Evolutionary conservation across 306 rosid species (phyloP).

Genomic region (Heteromeles arbutifolia): DNA sequence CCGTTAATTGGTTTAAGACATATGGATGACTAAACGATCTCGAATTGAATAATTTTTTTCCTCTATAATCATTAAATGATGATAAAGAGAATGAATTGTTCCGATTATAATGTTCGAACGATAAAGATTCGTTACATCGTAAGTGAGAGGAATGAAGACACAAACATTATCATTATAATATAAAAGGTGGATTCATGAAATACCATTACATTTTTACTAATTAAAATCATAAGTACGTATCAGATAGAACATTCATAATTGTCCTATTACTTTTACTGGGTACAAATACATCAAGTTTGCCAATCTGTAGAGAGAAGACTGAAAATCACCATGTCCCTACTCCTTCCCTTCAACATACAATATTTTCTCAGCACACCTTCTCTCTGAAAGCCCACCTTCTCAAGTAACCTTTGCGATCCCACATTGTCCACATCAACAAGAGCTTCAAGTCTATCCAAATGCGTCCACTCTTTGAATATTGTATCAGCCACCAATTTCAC

Average conservation of each 20-base stretch:
- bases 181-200: too few relatives aligned
- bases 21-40: too few relatives aligned
- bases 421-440: slow-evolving; percentile 54
- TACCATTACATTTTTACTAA: too few relatives aligned
- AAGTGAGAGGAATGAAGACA: too few relatives aligned
- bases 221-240: background rate
- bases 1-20: too few relatives aligned
- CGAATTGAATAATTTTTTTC: too few relatives aligned
- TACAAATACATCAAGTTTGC: background rate
- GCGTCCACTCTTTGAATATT: slow-evolving; percentile 38
- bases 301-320: slow-evolving; percentile 39
- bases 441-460: slow-evolving; percentile 74
- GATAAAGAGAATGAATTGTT: too few relatives aligned
- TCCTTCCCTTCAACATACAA: slow-evolving; percentile 27
- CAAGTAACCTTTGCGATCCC: slow-evolving; percentile 58
- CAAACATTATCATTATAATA: too few relatives aligned
- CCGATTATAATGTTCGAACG: too few relatives aligned
- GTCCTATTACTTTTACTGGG: background rate
- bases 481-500: slow-evolving; percentile 43
- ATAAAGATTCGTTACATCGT: too few relatives aligned
- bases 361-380: slow-evolving; percentile 71
- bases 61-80: too few relatives aligned
- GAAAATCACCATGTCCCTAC: slow-evolving; percentile 37
- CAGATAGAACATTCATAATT: background rate
- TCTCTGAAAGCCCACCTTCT: slow-evolving; percentile 57